Conservation (phyloP, 805 yeast genomes). For the Kuraishia piskuri region DNA sequence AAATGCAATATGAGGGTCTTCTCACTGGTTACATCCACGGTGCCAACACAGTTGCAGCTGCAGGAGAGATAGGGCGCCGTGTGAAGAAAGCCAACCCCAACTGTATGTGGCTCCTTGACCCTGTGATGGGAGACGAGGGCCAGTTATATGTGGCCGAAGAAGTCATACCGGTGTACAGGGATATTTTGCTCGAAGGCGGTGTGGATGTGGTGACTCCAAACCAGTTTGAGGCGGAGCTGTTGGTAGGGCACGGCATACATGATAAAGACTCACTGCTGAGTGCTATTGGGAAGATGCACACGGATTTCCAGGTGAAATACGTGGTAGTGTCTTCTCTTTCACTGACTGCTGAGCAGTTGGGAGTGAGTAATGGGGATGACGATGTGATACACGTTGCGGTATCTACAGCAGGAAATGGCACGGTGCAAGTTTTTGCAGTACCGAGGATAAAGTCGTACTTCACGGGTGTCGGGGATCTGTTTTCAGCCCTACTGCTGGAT, state of each 20-base stretch:
- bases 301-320: conserved; percentile 37
- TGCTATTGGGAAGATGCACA: conserved; percentile 44
- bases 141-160: conserved; percentile 51
- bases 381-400: neutral
- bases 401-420: conserved; percentile 5
- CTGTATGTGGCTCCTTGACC: conserved; percentile 56
- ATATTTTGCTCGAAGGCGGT: conserved; percentile 30
- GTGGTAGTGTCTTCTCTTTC: conserved; percentile 61
- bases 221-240: conserved; percentile 77
- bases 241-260: conserved; percentile 38
- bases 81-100: conserved; percentile 26
- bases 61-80: conserved; percentile 26
- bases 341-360: conserved; percentile 12
- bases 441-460: conserved; percentile 72
- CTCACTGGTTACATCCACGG: conserved; percentile 67
- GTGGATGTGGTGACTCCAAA: conserved; percentile 84
- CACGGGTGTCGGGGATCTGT: conserved; percentile 92
- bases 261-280: conserved; percentile 26
- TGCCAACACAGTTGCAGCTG: conserved; percentile 34
- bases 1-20: conserved; percentile 40
- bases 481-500: conserved; percentile 71
- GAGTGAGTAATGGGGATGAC: neutral
- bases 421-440: conserved; percentile 31
- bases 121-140: conserved; percentile 79
- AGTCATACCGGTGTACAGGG: conserved; percentile 50